Percentiles rank a stretch among this genome's conserved stretches.
phyloP scores from a whole-genome alignment of 192 early-diverging fungal species.

The Umbelopsis isabellina region DNA sequence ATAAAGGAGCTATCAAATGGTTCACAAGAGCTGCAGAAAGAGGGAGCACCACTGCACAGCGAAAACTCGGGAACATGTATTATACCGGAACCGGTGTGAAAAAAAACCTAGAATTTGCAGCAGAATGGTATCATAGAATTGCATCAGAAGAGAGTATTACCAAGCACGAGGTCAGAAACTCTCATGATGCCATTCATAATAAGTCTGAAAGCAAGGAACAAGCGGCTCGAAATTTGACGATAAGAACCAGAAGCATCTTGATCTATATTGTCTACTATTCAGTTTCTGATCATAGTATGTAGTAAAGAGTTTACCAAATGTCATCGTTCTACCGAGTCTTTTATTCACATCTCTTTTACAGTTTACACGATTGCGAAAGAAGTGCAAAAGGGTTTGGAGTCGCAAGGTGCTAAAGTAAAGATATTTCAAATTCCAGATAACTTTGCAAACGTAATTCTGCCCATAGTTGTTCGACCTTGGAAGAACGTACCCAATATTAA shows the following conservation, averaged over 20 bases:
- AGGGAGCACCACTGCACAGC: too few species aligned
- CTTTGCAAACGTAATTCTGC: conserved; percentile 50
- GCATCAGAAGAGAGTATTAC: too few species aligned
- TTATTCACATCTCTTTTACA: background rate
- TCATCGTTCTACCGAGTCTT: background rate
- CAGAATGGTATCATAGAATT: too few species aligned
- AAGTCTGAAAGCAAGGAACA: too few species aligned
- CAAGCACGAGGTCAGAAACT: too few species aligned
- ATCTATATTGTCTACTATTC: conserved; percentile 27
- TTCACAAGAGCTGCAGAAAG: too few species aligned
- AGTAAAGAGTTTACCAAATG: background rate
- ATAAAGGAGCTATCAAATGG: too few species aligned
- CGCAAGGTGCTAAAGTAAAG: conserved; percentile 36
- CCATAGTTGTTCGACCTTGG: conserved; percentile 53
- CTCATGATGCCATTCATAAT: too few species aligned
- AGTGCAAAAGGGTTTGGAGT: conserved; percentile 67
- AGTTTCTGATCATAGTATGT: conserved; percentile 57
- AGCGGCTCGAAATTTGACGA: too few species aligned
- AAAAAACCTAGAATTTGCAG: too few species aligned
- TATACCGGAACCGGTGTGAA: too few species aligned
- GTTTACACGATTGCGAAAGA: conserved; percentile 66
- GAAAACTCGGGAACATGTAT: too few species aligned
- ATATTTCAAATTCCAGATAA: conserved; percentile 49
- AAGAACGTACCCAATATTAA: conserved; percentile 49
- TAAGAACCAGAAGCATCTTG: background rate